Percentiles rank a stretch among this genome's conserved stretches.
Conservation (phyloP, 148 eudicot species). For the Nepenthes gracilis region DNA sequence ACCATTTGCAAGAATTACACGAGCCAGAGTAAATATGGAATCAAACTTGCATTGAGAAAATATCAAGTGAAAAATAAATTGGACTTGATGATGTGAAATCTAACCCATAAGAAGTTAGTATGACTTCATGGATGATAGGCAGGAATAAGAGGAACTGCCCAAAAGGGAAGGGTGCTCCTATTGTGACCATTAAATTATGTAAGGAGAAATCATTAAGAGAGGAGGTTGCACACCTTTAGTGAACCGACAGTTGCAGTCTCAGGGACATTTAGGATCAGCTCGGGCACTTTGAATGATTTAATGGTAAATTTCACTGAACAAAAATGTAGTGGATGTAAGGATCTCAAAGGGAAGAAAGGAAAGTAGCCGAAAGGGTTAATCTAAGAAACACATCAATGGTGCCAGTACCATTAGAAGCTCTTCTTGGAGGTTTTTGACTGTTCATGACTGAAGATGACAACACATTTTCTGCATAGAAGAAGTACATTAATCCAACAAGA, state of each 20-base stretch:
- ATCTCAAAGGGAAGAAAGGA: background rate
- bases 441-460: constrained; percentile 30
- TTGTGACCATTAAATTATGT: background rate
- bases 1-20: no score
- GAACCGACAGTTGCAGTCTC: constrained; percentile 86
- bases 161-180: no score
- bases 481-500: background rate
- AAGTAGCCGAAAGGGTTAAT: background rate
- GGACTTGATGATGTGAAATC: no score
- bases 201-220: background rate
- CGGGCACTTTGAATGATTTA: constrained; percentile 91
- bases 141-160: no score
- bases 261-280: constrained; percentile 86
- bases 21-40: no score
- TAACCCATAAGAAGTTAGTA: no score
- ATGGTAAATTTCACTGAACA: constrained; percentile 87
- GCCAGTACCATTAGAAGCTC: constrained; percentile 47
- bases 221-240: constrained; percentile 50
- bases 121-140: no score
- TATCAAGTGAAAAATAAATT: no score
- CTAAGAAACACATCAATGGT: background rate
- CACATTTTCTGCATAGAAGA: constrained; percentile 31
- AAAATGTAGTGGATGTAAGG: constrained; percentile 17
- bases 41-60: no score
- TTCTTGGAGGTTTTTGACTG: constrained; percentile 31